Evolutionary conservation across 2,329 filamentous ascomycete genomes (phyloP).

Genomic region (Scedosporium boydii): DNA sequence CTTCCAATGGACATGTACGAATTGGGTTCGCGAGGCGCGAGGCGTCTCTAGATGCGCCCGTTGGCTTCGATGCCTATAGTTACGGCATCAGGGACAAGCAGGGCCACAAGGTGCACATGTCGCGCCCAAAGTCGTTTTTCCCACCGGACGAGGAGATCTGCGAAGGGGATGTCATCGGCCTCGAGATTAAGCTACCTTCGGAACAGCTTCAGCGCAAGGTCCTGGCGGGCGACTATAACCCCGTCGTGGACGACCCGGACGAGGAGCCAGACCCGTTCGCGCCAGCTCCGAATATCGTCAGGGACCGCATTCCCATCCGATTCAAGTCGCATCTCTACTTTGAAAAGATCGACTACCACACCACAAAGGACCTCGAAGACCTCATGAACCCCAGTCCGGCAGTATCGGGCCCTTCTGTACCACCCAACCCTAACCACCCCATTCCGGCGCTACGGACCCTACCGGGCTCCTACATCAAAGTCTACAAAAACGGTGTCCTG

Average conservation of each 20-base stretch:
- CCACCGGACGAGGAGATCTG: constrained; percentile 66
- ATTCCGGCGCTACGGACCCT: constrained; percentile 72
- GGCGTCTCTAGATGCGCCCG: constrained; percentile 71
- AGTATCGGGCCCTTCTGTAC: constrained; percentile 29
- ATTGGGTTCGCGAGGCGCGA: constrained; percentile 81
- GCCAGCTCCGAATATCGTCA: constrained; percentile 72
- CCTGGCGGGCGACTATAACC: constrained; percentile 79
- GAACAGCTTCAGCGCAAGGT: constrained; percentile 81
- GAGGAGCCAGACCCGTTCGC: constrained; percentile 44
- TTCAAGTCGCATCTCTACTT: constrained; percentile 93
- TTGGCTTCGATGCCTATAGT: constrained; percentile 85
- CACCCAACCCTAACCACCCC: constrained; percentile 62
- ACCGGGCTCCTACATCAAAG: constrained; percentile 73
- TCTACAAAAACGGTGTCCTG: constrained; percentile 85
- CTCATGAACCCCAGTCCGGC: constrained; percentile 60
- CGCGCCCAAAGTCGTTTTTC: constrained; percentile 84
- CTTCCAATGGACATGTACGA: constrained; percentile 57
- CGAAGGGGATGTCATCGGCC: constrained; percentile 87
- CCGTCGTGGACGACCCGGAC: constrained; percentile 61
- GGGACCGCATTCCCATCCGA: constrained; percentile 88
- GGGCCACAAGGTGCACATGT: constrained; percentile 89
- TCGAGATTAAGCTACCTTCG: constrained; percentile 85
- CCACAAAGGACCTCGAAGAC: constrained; percentile 81
- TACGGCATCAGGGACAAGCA: constrained; percentile 85
- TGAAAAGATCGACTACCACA: constrained; percentile 82